phyloP scores from a whole-genome alignment of 2,329 filamentous ascomycete species.

The Ophiostoma sp. region DNA sequence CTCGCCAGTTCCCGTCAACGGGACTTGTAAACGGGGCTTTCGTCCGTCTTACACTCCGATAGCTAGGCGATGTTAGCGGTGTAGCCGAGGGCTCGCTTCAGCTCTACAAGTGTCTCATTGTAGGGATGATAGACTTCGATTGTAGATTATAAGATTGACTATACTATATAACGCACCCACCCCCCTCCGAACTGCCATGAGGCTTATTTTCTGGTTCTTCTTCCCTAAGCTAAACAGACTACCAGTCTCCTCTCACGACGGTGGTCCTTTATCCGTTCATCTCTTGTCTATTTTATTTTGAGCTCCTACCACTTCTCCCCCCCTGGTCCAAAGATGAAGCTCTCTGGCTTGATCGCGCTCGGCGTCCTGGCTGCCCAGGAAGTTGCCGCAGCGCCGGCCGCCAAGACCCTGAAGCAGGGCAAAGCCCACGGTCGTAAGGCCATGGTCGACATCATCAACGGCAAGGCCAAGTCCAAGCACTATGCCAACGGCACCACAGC shows the following conservation, averaged over 20 bases:
- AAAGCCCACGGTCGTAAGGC: slow-evolving; percentile 29
- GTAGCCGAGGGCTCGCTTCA: not conserved
- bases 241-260: not conserved
- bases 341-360: slow-evolving; percentile 19
- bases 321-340: slow-evolving; percentile 2
- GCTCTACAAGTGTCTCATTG: not conserved
- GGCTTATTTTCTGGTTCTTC: not conserved
- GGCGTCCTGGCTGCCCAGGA: slow-evolving; percentile 26
- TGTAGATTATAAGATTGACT: not conserved
- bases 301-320: not conserved
- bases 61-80: not conserved
- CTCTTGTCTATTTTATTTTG: not conserved
- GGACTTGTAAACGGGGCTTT: not conserved
- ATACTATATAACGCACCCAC: not conserved
- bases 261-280: not conserved
- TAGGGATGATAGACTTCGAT: no score
- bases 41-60: not conserved
- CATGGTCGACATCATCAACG: slow-evolving; percentile 29
- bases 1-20: not conserved
- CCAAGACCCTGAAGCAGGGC: slow-evolving; percentile 29
- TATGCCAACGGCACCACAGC: slow-evolving; percentile 15
- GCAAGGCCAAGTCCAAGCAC: slow-evolving; percentile 23
- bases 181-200: not conserved
- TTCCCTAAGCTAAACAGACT: not conserved
- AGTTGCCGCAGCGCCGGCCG: slow-evolving; percentile 28